Evolutionary conservation across 2,329 filamentous ascomycete genomes (phyloP), one percentile per base, ranked within the genome.

Genomic region (Dactylella cylindrospora): DNA sequence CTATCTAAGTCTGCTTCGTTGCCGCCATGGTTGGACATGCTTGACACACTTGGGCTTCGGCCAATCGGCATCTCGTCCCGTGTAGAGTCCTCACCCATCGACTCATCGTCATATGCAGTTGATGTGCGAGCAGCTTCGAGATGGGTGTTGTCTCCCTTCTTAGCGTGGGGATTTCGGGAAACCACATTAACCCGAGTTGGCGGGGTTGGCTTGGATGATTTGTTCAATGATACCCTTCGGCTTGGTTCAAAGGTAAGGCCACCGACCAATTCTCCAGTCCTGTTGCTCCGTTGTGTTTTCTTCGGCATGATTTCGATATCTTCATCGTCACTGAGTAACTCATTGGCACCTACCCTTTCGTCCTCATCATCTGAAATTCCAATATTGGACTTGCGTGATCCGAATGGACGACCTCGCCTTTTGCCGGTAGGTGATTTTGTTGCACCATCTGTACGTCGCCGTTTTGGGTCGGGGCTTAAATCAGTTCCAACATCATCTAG

Each of bases 281-380:
- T 49, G 38, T 32, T 50, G 26, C 59, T 64, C 33, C 59, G 54
- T 7, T 50, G 54, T 35, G 50, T 46, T 46, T 64, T 64, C 44
- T 64, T 55, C 44, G 43, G 59, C 59, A 61, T 53, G 15, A 61
- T 19, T 26, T 64, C 59, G 22, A 32, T 17, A n/a, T 64, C 59
- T 3, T 53, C 55, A 2, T 40, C 36, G 20, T 61, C 55, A 20
- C 55, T 61, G 2, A 41, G 13, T 6, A 61, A 13, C 5, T 43
- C 35, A n/a, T 61, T 61, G 13, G 41, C 33, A 7, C 35, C 31
- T 19, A 32, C 10, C 5, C 41, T 36, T 35, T 49, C 55, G 15
- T 31, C 55, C 8, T 61, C 55, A 13, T 53, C 55, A n/a, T 49
- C 55, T 15, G 55, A 53, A 22, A 44, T 6, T 7, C 32, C 41